phyloP scores from a whole-genome alignment of 805 yeast genomes.

The Candida loeiensis region DNA sequence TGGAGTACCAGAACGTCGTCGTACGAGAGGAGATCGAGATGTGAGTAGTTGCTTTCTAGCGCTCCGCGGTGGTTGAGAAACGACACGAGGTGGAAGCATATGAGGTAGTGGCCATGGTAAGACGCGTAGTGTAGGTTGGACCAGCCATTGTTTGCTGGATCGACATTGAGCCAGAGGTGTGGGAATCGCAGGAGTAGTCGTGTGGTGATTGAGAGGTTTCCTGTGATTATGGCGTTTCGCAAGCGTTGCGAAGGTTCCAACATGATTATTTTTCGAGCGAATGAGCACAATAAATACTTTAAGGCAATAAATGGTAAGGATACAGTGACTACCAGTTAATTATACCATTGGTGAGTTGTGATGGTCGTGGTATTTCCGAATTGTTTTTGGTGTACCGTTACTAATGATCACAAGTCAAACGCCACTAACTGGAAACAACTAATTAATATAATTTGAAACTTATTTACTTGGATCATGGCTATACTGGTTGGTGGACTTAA shows the following conservation, averaged over 20 bases:
- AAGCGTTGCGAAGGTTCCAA: conserved; percentile 61
- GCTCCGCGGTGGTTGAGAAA: conserved; percentile 32
- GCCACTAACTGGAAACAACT: no score
- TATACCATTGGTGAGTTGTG: no score
- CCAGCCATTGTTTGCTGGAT: conserved; percentile 72
- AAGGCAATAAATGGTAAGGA: no score
- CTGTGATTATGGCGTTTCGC: conserved; percentile 63
- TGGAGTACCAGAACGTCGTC: conserved; percentile 66
- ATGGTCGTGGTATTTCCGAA: no score
- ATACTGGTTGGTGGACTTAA: no score
- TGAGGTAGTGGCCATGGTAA: conserved; percentile 63
- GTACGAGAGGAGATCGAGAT: conserved; percentile 44
- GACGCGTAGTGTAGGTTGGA: conserved; percentile 79
- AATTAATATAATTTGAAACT: no score
- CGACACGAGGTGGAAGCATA: conserved; percentile 57
- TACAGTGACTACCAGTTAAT: no score
- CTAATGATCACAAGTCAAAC: no score
- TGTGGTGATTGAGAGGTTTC: conserved; percentile 59
- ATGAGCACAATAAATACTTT: no score
- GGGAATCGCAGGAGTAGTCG: conserved; percentile 68
- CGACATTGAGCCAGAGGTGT: conserved; percentile 62
- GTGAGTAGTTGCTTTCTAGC: conserved; percentile 14
- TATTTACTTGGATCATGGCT: no score
- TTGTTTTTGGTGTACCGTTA: no score
- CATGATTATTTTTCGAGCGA: conserved; percentile 38